phyloP scores from a whole-genome alignment of 2,329 filamentous ascomycete species.

The Epichloe brachyelytri region DNA sequence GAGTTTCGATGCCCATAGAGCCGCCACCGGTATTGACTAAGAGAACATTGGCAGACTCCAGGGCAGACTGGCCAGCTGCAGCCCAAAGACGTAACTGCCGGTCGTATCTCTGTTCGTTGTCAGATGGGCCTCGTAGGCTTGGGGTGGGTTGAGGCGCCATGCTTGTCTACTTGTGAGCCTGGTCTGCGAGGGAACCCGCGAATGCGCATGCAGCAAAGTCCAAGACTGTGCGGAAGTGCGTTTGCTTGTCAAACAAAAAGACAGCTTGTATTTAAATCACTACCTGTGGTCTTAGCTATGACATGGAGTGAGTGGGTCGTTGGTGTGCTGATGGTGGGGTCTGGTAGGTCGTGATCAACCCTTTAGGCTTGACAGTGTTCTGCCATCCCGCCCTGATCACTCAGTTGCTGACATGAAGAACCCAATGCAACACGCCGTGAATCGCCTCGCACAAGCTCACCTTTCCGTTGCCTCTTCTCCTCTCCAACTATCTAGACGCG shows the following conservation, averaged over 20 bases:
- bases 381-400: too few relatives aligned
- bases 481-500: not conserved
- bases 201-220: not conserved
- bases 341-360: not conserved
- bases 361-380: not conserved
- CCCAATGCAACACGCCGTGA: not conserved
- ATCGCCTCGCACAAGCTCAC: not conserved
- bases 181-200: not conserved
- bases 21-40: conserved; percentile 81
- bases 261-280: too few relatives aligned
- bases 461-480: not conserved
- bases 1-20: conserved; percentile 74
- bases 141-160: conserved; percentile 10
- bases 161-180: not conserved
- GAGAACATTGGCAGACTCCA: conserved; percentile 86
- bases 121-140: conserved; percentile 37
- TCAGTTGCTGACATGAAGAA: too few relatives aligned
- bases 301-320: not conserved
- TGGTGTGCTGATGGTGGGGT: not conserved
- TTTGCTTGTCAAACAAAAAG: not conserved
- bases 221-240: not conserved
- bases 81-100: conserved; percentile 93
- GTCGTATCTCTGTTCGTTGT: conserved; percentile 73
- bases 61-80: conserved; percentile 74
- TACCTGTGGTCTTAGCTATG: not conserved